Evolutionary conservation across 1,284 basidiomycete genomes (phyloP).

Genomic region (Blastosporella zonata): DNA sequence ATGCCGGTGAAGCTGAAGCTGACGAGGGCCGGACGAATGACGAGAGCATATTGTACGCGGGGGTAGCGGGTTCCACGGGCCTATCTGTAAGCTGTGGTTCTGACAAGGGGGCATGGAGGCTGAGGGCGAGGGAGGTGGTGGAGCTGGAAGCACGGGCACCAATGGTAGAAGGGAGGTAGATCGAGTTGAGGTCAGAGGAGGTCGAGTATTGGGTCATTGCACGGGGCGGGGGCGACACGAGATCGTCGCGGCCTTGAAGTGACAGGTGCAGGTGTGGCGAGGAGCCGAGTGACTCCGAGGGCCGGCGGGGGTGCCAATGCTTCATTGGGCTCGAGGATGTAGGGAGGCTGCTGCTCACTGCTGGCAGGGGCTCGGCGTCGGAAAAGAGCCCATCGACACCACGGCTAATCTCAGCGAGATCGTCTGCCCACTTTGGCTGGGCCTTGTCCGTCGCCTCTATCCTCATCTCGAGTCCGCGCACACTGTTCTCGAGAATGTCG

Average conservation of each 20-base stretch:
- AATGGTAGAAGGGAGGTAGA: conserved; percentile 66
- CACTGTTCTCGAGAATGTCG: conserved; percentile 34
- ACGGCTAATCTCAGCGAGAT: conserved; percentile 61
- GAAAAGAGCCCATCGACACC: conserved; percentile 57
- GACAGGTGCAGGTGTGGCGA: conserved; percentile 48
- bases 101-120: conserved; percentile 23
- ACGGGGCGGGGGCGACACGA: conserved; percentile 65
- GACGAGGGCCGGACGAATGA: conserved; percentile 39
- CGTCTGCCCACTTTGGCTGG: conserved; percentile 60
- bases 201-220: conserved; percentile 70
- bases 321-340: conserved; percentile 31
- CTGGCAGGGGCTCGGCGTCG: conserved; percentile 19
- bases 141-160: conserved; percentile 46
- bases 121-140: conserved; percentile 27
- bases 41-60: conserved; percentile 58
- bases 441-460: conserved; percentile 40
- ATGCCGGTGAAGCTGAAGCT: conserved; percentile 22
- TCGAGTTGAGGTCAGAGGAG: conserved; percentile 45
- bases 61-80: conserved; percentile 39
- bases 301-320: conserved; percentile 36
- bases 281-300: conserved; percentile 41
- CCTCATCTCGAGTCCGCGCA: conserved; percentile 39
- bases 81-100: conserved; percentile 33
- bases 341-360: conserved; percentile 54
- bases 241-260: conserved; percentile 45